These are phyloP conservation scores for Hamamelis virginiana DNA, from an alignment of 164 flowering plant genomes.

Conservation along the genomic window DNA sequence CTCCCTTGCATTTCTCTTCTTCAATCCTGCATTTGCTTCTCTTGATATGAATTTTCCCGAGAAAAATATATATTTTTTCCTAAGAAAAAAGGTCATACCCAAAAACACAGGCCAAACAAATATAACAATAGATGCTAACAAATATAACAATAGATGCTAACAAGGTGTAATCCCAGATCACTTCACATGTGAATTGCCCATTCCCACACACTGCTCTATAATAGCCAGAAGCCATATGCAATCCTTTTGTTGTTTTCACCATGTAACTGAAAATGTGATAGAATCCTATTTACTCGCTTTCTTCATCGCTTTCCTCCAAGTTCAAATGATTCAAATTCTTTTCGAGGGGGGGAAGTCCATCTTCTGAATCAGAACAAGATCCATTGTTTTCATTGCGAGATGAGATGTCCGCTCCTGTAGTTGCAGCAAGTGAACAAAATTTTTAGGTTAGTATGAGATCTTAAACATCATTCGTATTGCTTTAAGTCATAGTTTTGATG, in stretches of 20 bases:
- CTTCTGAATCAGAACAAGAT: conserved; percentile 59
- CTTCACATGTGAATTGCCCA: not conserved
- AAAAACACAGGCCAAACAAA: no score
- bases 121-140: not conserved
- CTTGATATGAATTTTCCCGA: no score
- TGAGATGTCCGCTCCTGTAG: conserved; percentile 23
- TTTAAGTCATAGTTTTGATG: no score
- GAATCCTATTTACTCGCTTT: conserved; percentile 30
- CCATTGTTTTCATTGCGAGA: conserved; percentile 28
- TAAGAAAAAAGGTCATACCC: no score
- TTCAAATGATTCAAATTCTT: conserved; percentile 56
- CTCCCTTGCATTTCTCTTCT: no score
- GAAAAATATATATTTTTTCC: no score
- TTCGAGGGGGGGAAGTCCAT: conserved; percentile 82
- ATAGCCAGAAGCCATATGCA: not conserved
- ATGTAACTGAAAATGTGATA: not conserved
- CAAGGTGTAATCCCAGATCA: not conserved
- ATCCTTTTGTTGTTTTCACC: not conserved
- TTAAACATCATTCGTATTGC: not conserved
- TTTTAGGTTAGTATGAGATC: not conserved
- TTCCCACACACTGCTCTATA: not conserved
- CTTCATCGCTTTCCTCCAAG: conserved; percentile 47
- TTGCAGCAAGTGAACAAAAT: not conserved
- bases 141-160: not conserved
- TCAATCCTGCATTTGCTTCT: no score